Percentiles rank a stretch among this genome's conserved stretches.
Conservation (phyloP, 2,329 filamentous ascomycete genomes). For the Phyllosticta paracitricarpa region DNA sequence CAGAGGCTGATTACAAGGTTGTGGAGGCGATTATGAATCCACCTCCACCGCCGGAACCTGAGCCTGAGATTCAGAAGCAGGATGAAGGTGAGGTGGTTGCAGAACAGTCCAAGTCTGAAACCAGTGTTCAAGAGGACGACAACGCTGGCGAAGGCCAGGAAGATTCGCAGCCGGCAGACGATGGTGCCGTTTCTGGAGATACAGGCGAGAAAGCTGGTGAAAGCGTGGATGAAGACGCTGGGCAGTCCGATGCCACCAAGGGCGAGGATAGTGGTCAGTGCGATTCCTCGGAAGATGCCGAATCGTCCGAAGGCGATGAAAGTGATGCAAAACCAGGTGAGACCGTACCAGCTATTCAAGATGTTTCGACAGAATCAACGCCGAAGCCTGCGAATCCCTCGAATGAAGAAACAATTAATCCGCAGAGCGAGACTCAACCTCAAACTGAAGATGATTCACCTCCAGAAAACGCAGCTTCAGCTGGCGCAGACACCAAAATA, state of each 20-base stretch:
- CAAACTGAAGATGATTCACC: too few relatives aligned
- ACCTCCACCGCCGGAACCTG: not conserved
- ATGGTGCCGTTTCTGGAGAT: not conserved
- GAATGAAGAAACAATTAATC: too few relatives aligned
- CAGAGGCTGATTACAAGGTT: not conserved
- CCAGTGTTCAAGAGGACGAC: not conserved
- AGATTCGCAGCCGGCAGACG: not conserved
- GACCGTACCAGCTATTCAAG: too few relatives aligned
- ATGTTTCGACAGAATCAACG: too few relatives aligned
- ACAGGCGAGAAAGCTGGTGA: not conserved
- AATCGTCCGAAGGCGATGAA: not conserved
- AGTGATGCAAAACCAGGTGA: too few relatives aligned
- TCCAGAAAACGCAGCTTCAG: too few relatives aligned
- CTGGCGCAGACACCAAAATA: too few relatives aligned
- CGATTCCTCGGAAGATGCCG: not conserved
- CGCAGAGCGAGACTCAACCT: too few relatives aligned
- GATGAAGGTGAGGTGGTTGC: too few relatives aligned
- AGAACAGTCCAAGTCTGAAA: not conserved
- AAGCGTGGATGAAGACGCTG: not conserved
- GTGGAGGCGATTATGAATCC: not conserved
- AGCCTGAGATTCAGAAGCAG: not conserved
- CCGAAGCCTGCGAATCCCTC: too few relatives aligned
- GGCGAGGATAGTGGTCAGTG: not conserved
- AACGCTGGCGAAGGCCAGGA: not conserved
- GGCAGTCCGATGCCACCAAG: not conserved